Evolutionary conservation across 192 early-diverging fungal genomes (phyloP).

Genomic region (Rhizophagus sp.): DNA sequence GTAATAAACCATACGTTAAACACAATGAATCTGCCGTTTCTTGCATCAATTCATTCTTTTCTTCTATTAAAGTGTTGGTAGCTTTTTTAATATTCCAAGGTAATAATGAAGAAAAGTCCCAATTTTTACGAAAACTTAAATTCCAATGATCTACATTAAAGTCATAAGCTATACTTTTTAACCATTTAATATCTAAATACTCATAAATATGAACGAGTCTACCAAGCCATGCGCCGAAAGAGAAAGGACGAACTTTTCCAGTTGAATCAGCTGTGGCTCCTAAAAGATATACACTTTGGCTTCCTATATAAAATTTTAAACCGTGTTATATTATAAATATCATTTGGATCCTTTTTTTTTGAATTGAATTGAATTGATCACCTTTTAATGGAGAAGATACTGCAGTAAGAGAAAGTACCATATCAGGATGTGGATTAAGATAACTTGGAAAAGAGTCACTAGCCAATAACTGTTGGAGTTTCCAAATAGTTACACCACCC

Average conservation of each 20-base stretch:
- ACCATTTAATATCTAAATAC: conserved; percentile 25
- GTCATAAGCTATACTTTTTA: conserved; percentile 8
- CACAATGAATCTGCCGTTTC: not conserved
- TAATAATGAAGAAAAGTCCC: not conserved
- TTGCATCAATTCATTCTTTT: not conserved
- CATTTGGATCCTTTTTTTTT: not conserved
- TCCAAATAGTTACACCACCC: conserved; percentile 25
- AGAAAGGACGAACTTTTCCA: conserved; percentile 9
- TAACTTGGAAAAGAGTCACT: not conserved
- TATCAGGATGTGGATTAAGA: conserved; percentile 20
- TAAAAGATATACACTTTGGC: conserved; percentile 3
- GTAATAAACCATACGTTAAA: not conserved
- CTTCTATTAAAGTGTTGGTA: not conserved
- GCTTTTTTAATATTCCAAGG: not conserved
- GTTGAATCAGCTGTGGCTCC: not conserved
- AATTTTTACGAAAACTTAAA: conserved; percentile 11
- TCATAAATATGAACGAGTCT: conserved; percentile 22
- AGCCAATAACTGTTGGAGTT: conserved; percentile 19
- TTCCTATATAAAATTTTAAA: not conserved
- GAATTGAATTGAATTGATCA: not conserved
- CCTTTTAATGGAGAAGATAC: conserved; percentile 17
- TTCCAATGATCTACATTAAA: conserved; percentile 27
- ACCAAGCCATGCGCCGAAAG: conserved; percentile 23
- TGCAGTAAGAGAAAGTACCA: conserved; percentile 15
- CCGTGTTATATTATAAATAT: too few species aligned